Conservation (phyloP, 495 filamentous ascomycete species). For the Podospora appendiculata region DNA sequence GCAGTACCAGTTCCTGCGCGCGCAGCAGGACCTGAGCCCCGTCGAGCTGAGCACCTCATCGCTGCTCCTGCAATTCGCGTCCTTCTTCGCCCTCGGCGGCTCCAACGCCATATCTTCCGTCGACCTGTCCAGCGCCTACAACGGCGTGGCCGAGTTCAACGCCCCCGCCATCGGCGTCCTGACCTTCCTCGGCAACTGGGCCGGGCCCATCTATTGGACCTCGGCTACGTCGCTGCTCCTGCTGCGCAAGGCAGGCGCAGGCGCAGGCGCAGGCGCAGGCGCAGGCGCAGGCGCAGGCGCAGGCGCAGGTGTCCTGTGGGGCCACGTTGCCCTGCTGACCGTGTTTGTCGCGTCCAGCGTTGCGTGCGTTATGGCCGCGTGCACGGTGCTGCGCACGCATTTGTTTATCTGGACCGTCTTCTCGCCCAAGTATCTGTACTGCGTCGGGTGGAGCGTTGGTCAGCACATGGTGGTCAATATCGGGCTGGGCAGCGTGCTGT, state of each 20-base stretch:
- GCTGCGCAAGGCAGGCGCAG: conserved; percentile 13
- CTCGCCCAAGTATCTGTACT: conserved; percentile 91
- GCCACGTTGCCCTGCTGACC: conserved; percentile 55
- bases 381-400: conserved; percentile 75
- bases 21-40: conserved; percentile 28
- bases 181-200: conserved; percentile 86
- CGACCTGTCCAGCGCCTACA: conserved; percentile 77
- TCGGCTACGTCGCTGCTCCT: conserved; percentile 52
- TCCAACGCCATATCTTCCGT: conserved; percentile 89
- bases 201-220: conserved; percentile 82
- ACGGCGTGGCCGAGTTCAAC: conserved; percentile 66
- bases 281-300: too few species aligned
- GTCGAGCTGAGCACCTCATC: conserved; percentile 55
- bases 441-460: conserved; percentile 76
- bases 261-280: too few species aligned
- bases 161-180: conserved; percentile 63
- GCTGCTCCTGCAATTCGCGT: conserved; percentile 60
- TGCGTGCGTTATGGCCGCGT: conserved; percentile 78
- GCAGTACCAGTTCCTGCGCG: conserved; percentile 44
- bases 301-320: conserved; percentile 25
- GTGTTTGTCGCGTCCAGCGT: conserved; percentile 53
- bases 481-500: conserved; percentile 47
- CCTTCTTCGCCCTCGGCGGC: conserved; percentile 88
- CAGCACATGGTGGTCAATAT: conserved; percentile 70
- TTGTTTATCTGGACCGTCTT: conserved; percentile 99